Evolutionary conservation across 345 rosid genomes (phyloP), one percentile per base, ranked within the genome.

Genomic region (Eucalyptus regnans): DNA sequence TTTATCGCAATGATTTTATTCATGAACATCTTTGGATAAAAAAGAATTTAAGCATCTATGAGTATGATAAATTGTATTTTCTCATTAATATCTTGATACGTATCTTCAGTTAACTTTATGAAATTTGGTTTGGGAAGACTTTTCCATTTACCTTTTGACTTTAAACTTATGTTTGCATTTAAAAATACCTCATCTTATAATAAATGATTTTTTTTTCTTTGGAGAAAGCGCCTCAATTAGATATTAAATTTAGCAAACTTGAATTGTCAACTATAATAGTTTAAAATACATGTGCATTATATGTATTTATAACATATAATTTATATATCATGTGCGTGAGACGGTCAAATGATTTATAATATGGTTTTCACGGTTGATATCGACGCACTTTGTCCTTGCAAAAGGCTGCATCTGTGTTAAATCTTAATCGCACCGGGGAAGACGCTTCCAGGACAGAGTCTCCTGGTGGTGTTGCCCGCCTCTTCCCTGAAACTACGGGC

Each of bases 281-380:
- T 64, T 3, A 14, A n/a, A 64, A 64, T 64, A 64, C 37, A 29
- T 64, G 18, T n/a, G 14, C 37, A 64, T n/a, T 64, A 13, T n/a
- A n/a, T 14, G 76, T 14, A 31, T 31, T 64, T 31, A 6, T 64
- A 14, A 13, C 16, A 64, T 62, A 14, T 29, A 29, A 29, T 62
- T 12, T 29, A 62, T 17, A 29, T 18, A 7, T 1, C 10, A 18
- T 18, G 23, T 18, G 0, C 0, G 17, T 6, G n/a, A 62, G 16
- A 62, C 14, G 13, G 16, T 62, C 31, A 3, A 62, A 8, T 62
- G 16, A 62, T 0, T 62, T 12, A 62, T 62, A 27, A 29, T 13
- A 12, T 62, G 33, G 0, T 29, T 62, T 29, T 62, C 68, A 27
- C 4, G 1, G 68, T 62, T 7, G 41, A 6, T 14, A n/a, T 64